phyloP scores from a whole-genome alignment of 305 asterid genomes.

The Solanum hybrid region DNA sequence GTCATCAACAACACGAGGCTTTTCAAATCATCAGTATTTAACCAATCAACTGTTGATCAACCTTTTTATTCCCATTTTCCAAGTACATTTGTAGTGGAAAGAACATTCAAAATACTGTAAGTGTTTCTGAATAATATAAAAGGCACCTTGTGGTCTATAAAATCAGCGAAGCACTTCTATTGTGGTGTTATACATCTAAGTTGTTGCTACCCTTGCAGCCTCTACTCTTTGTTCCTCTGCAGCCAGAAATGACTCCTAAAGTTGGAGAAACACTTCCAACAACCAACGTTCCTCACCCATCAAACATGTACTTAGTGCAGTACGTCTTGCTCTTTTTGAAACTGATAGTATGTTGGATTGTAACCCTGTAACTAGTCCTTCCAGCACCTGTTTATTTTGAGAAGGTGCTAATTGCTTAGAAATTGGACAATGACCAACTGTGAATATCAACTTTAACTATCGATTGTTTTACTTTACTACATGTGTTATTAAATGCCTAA shows the following conservation, averaged over 20 bases:
- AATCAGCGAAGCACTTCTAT: not conserved
- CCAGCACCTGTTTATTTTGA: not conserved
- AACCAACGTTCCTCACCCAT: not conserved
- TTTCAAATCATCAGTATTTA: not conserved
- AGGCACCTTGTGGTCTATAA: not conserved
- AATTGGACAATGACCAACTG: not conserved
- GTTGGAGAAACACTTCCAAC: not conserved
- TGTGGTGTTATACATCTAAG: not conserved
- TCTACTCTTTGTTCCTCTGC: not conserved
- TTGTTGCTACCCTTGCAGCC: not conserved
- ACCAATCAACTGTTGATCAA: not conserved
- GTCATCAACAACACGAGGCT: not conserved
- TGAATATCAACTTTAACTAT: slow-evolving; percentile 6
- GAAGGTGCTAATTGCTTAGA: too few species aligned
- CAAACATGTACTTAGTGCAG: not conserved
- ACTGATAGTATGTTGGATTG: not conserved
- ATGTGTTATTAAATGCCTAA: too few species aligned
- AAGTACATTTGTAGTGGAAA: not conserved
- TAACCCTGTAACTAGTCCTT: not conserved
- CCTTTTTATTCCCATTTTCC: not conserved
- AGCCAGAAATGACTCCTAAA: not conserved
- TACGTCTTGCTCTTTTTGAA: not conserved
- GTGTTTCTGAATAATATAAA: not conserved
- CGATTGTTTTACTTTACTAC: not conserved
- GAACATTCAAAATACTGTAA: not conserved